phyloP scores from a whole-genome alignment of 2,329 filamentous ascomycete genomes.

The Penicillium sp. region DNA sequence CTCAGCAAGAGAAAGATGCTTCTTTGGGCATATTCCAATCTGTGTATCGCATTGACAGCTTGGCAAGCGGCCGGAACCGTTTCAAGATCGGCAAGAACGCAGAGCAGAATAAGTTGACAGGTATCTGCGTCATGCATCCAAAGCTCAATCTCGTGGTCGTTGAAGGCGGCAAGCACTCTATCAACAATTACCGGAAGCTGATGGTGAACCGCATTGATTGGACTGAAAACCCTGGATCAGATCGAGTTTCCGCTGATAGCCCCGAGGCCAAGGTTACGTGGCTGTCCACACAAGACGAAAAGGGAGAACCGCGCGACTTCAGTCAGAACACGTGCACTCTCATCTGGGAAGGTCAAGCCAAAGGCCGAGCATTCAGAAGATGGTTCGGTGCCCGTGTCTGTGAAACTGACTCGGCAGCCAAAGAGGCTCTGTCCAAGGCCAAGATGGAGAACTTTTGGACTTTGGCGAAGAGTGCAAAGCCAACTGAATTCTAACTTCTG shows the following conservation, averaged over 20 bases:
- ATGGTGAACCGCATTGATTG: conserved; percentile 94
- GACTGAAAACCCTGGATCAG: conserved; percentile 80
- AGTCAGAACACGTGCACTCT: conserved; percentile 78
- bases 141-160: conserved; percentile 87
- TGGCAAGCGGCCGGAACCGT: conserved; percentile 90
- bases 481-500: conserved; percentile 26
- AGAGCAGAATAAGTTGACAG: conserved; percentile 82
- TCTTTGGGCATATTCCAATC: conserved; percentile 81
- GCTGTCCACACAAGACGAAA: conserved; percentile 77
- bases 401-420: conserved; percentile 86
- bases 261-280: conserved; percentile 66
- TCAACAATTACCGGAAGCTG: conserved; percentile 84
- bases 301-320: conserved; percentile 77
- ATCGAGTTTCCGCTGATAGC: conserved; percentile 57
- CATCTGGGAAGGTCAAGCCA: conserved; percentile 89
- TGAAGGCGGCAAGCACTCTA: conserved; percentile 82
- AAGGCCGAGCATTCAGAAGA: conserved; percentile 76
- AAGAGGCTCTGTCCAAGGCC: conserved; percentile 72
- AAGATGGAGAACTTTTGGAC: conserved; percentile 98
- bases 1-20: conserved; percentile 85
- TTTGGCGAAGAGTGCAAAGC: conserved; percentile 69
- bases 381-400: conserved; percentile 84
- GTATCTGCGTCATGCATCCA: conserved; percentile 89
- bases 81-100: conserved; percentile 94
- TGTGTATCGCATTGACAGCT: conserved; percentile 84